phyloP scores from a whole-genome alignment of 306 rosid species.

The Malus asiatica region DNA sequence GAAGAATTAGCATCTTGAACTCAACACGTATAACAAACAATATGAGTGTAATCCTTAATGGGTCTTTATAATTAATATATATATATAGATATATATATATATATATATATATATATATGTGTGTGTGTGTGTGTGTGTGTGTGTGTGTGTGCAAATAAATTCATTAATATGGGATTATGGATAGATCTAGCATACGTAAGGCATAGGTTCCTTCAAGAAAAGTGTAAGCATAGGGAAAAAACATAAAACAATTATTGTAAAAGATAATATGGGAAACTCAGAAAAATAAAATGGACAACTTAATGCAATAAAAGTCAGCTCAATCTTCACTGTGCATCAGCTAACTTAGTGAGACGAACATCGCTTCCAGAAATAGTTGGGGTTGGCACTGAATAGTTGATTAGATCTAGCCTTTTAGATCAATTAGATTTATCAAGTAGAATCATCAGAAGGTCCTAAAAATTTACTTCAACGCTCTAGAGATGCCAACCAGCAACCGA shows the following conservation, averaged over 20 bases:
- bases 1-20: conserved; percentile 5
- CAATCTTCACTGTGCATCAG: not conserved
- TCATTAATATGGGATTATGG: not conserved
- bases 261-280: not conserved
- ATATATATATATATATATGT: not conserved
- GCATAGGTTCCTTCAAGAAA: not conserved
- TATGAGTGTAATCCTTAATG: not conserved
- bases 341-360: not conserved
- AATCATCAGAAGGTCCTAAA: not conserved
- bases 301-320: not conserved
- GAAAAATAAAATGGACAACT: not conserved
- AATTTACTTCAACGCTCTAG: not conserved
- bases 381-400: not conserved
- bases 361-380: not conserved
- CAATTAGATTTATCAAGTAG: not conserved
- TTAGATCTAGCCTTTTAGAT: not conserved
- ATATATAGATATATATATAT: not conserved
- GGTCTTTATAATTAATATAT: not conserved
- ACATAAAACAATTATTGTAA: not conserved
- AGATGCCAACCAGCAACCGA: not conserved
- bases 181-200: not conserved
- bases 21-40: conserved; percentile 1
- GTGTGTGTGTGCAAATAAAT: no score
- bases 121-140: no score
- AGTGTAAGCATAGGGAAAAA: not conserved